A percentile compares a stretch with the other conserved stretches of the same genome.
These are phyloP conservation scores for Theileria orientalis DNA, from an alignment of 169 alveolate genomes.

Conservation along the genomic window DNA sequence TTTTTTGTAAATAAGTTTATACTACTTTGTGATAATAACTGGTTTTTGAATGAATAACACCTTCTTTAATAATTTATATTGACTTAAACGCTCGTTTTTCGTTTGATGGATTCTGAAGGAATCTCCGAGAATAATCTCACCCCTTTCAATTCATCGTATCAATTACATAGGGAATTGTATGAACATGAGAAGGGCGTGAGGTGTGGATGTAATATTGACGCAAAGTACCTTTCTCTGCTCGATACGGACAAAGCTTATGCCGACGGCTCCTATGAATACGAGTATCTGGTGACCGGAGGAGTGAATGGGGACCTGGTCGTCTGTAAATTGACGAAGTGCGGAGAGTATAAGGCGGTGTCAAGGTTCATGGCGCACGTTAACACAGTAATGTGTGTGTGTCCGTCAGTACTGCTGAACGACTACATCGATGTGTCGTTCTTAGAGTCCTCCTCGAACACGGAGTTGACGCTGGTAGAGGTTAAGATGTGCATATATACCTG, in stretches of 20 bases:
- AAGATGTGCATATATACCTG: constrained; percentile 35
- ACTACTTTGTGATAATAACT: no score
- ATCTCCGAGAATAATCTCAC: background rate
- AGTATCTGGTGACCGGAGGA: constrained; percentile 50
- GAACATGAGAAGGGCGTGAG: constrained; percentile 20
- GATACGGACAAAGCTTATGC: no score
- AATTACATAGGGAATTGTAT: background rate
- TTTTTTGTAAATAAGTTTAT: no score
- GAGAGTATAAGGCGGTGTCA: constrained; percentile 15
- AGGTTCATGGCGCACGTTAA: constrained; percentile 37
- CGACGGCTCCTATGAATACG: background rate
- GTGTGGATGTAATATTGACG: constrained; percentile 31
- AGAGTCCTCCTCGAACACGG: background rate
- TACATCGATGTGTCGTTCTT: constrained; percentile 4
- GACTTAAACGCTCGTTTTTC: no score
- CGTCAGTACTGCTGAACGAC: background rate
- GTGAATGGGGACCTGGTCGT: constrained; percentile 33
- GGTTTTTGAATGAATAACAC: no score
- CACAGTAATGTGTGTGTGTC: constrained; percentile 41
- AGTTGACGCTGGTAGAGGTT: constrained; percentile 1
- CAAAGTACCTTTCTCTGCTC: background rate
- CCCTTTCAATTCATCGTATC: constrained; percentile 37
- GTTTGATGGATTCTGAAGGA: background rate
- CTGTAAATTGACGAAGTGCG: constrained; percentile 24
- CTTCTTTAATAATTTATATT: no score